Conservation (phyloP, 805 yeast species). For the Ogataea corticis region DNA sequence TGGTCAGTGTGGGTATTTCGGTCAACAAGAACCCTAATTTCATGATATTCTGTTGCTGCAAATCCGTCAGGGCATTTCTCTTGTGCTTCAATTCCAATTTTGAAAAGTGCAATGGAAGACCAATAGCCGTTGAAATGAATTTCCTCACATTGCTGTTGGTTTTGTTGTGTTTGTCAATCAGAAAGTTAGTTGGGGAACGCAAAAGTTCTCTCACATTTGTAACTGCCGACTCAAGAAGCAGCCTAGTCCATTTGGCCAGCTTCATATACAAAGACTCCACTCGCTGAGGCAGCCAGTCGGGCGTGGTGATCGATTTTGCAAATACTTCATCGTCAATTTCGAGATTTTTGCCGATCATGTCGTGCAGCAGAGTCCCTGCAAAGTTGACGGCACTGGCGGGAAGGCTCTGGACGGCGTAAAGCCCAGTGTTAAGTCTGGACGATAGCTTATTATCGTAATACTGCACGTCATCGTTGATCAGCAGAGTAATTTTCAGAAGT, state of each 20-base stretch:
- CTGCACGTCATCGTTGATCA: slow-evolving; percentile 42
- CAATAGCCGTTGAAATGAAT: slow-evolving; percentile 34
- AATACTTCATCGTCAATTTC: slow-evolving; percentile 15
- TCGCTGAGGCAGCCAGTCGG: slow-evolving; percentile 27
- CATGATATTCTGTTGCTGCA: slow-evolving; percentile 34
- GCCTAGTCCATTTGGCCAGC: slow-evolving; percentile 17
- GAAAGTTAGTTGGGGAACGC: slow-evolving; percentile 29
- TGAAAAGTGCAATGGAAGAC: slow-evolving; percentile 39
- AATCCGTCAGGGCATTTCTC: slow-evolving; percentile 20
- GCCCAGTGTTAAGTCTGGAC: slow-evolving; percentile 32
- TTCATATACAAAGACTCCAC: slow-evolving; percentile 7
- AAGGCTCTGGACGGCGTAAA: slow-evolving; percentile 43
- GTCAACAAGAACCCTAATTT: slow-evolving; percentile 38
- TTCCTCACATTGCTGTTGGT: slow-evolving; percentile 16
- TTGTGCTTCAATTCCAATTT: slow-evolving; percentile 29
- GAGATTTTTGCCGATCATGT: slow-evolving; percentile 24
- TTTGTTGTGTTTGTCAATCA: slow-evolving; percentile 21
- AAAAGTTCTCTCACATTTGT: slow-evolving; percentile 17
- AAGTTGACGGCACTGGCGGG: slow-evolving; percentile 29
- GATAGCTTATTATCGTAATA: slow-evolving; percentile 46
- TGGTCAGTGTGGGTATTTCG: slow-evolving; percentile 33
- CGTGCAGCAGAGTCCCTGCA: slow-evolving; percentile 24
- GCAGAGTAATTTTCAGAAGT: slow-evolving; percentile 42
- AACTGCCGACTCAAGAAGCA: slow-evolving; percentile 16
- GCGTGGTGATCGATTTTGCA: slow-evolving; percentile 19